phyloP scores from a whole-genome alignment of 805 yeast species.

The Kazachstania martiniae region DNA sequence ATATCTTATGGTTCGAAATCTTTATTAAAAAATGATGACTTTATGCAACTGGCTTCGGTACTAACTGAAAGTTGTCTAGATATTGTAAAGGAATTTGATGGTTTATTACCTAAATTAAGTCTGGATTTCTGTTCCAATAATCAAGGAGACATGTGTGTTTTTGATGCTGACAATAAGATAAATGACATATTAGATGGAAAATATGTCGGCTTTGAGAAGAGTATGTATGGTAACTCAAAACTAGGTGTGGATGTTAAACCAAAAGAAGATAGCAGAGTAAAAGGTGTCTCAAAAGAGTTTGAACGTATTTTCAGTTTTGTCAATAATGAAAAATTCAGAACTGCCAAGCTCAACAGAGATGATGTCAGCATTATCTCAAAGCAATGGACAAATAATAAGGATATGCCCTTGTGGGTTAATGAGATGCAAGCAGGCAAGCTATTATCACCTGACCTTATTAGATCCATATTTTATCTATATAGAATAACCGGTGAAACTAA shows the following conservation, averaged over 20 bases:
- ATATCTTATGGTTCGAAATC: constrained; percentile 37
- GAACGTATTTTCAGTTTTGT: constrained; percentile 3
- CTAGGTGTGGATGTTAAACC: background rate
- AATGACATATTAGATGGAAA: constrained; percentile 13
- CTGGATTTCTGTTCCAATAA: constrained; percentile 4
- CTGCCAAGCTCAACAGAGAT: constrained; percentile 1
- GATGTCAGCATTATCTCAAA: constrained; percentile 6
- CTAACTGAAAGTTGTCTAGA: constrained; percentile 41
- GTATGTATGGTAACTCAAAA: constrained; percentile 1
- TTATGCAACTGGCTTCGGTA: constrained; percentile 29
- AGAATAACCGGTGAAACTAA: constrained; percentile 47
- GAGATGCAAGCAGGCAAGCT: constrained; percentile 28
- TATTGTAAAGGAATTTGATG: constrained; percentile 31
- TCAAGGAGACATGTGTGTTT: constrained; percentile 7
- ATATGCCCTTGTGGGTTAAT: constrained; percentile 27
- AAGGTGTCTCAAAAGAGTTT: constrained; percentile 1
- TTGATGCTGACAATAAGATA: constrained; percentile 12
- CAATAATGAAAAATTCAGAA: constrained; percentile 3
- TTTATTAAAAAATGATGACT: constrained; percentile 11
- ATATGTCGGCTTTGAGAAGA: constrained; percentile 8
- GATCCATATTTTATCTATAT: constrained; percentile 47
- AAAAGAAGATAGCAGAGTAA: background rate
- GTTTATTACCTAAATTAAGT: constrained; percentile 7
- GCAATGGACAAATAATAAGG: constrained; percentile 20
- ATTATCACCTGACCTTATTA: constrained; percentile 53